Evolutionary conservation across 208 protist species (phyloP).

Genomic region (Wallacemonas sp.): DNA sequence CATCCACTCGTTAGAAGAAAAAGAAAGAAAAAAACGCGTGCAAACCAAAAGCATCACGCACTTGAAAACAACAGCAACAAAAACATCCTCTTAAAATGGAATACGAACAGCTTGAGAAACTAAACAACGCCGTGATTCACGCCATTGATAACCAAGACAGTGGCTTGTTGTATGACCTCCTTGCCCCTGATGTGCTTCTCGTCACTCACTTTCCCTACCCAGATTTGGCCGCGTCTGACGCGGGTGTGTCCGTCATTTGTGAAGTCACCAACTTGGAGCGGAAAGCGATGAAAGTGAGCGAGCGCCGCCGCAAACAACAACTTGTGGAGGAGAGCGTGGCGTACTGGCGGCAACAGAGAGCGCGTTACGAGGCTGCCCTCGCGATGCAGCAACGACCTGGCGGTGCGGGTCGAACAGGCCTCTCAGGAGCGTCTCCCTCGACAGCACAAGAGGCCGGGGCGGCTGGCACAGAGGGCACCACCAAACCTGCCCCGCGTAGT

Average conservation of each 20-base stretch:
- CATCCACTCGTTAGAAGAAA: too few relatives aligned
- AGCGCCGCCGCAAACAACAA: slow-evolving; percentile 10
- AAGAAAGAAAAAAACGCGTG: neutral
- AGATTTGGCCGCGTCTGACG: slow-evolving; percentile 6
- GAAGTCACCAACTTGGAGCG: neutral
- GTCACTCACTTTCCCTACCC: slow-evolving; percentile 77
- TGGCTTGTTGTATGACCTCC: slow-evolving; percentile 55
- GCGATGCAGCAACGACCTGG: neutral
- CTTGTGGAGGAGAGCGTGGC: slow-evolving; percentile 24
- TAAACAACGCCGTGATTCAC: slow-evolving; percentile 46
- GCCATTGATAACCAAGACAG: slow-evolving; percentile 69
- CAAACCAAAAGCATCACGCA: too few relatives aligned
- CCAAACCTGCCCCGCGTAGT: neutral
- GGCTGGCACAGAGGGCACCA: neutral
- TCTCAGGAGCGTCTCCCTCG: neutral
- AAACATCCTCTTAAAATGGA: slow-evolving; percentile 46
- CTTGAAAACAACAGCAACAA: neutral
- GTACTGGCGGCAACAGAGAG: slow-evolving; percentile 22
- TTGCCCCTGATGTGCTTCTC: slow-evolving; percentile 64
- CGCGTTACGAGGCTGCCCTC: slow-evolving; percentile 25
- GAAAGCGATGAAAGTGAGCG: neutral
- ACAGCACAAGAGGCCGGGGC: too few relatives aligned
- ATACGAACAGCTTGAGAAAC: slow-evolving; percentile 83
- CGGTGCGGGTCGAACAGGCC: neutral
- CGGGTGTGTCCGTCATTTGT: neutral